These are phyloP conservation scores for Debaryomyces psychrophilus DNA, from an alignment of 1,139 yeast species.

Conservation along the genomic window DNA sequence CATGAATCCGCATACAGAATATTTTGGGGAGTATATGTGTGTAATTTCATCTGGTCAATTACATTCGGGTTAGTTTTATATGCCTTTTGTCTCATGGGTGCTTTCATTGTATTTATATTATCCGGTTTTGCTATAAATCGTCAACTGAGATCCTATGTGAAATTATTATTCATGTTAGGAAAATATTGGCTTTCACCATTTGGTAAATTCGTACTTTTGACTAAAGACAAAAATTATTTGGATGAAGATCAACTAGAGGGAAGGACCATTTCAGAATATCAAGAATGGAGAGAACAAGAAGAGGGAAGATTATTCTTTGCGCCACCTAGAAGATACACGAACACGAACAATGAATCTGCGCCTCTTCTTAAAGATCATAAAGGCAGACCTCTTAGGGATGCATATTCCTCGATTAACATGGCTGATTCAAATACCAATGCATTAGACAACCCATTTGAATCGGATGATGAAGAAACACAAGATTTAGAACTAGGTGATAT, in stretches of 20 bases:
- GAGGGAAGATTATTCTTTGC: constrained; percentile 74
- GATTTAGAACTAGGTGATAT: constrained; percentile 40
- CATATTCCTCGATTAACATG: constrained; percentile 38
- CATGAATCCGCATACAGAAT: constrained; percentile 55
- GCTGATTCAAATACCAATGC: constrained; percentile 13
- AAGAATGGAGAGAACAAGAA: constrained; percentile 84
- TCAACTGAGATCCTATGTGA: constrained; percentile 57
- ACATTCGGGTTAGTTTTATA: constrained; percentile 70
- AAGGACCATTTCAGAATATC: constrained; percentile 79
- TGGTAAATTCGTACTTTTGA: constrained; percentile 83
- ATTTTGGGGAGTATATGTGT: constrained; percentile 63
- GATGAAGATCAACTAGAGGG: constrained; percentile 92
- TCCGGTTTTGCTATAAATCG: constrained; percentile 50
- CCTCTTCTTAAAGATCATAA: constrained; percentile 49
- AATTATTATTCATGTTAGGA: constrained; percentile 64
- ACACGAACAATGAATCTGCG: constrained; percentile 33
- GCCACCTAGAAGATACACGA: constrained; percentile 55
- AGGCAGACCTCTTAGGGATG: constrained; percentile 46
- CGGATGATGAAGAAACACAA: constrained; percentile 21
- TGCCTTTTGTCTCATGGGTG: constrained; percentile 52
- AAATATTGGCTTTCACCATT: constrained; percentile 78
- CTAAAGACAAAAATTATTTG: constrained; percentile 76
- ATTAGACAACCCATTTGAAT: constrained; percentile 7
- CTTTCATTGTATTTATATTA: constrained; percentile 44
- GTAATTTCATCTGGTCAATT: constrained; percentile 77